phyloP scores from a whole-genome alignment of 177 flowering plant species.

The Vitis hybrid region DNA sequence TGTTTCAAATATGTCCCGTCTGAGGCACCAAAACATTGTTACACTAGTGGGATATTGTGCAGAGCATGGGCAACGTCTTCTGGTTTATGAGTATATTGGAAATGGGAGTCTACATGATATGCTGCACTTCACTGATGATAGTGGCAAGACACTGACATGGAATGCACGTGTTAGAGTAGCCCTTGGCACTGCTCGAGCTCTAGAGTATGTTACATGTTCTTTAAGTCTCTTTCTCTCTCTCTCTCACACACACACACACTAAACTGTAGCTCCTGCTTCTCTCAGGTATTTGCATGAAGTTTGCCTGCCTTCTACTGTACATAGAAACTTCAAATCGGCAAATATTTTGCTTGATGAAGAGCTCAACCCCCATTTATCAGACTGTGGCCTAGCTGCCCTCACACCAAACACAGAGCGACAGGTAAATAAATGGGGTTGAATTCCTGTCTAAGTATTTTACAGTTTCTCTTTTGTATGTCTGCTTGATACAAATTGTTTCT shows the following conservation, averaged over 20 bases:
- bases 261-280: conserved; percentile 4
- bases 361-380: conserved; percentile 90
- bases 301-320: conserved; percentile 91
- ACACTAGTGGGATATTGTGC: conserved; percentile 76
- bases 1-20: conserved; percentile 88
- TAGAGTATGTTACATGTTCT: conserved; percentile 66
- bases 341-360: conserved; percentile 93
- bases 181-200: conserved; percentile 96
- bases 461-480: neutral
- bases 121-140: conserved; percentile 78
- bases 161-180: conserved; percentile 90
- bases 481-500: neutral
- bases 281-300: conserved; percentile 98
- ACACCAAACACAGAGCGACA: conserved; percentile 88
- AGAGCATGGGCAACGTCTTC: conserved; percentile 96
- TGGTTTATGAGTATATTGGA: conserved; percentile 73
- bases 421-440: conserved; percentile 36
- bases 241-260: neutral
- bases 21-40: conserved; percentile 86
- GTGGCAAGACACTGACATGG: conserved; percentile 74
- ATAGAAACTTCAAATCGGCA: conserved; percentile 96
- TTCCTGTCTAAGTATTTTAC: neutral
- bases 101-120: conserved; percentile 88
- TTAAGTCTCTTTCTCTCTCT: conserved; percentile 3
- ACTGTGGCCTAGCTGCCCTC: conserved; percentile 90